Evolutionary conservation across 1,139 yeast species (phyloP), one percentile per base, ranked within the genome.

Genomic region (Kurtzmaniella quercitrusa): DNA sequence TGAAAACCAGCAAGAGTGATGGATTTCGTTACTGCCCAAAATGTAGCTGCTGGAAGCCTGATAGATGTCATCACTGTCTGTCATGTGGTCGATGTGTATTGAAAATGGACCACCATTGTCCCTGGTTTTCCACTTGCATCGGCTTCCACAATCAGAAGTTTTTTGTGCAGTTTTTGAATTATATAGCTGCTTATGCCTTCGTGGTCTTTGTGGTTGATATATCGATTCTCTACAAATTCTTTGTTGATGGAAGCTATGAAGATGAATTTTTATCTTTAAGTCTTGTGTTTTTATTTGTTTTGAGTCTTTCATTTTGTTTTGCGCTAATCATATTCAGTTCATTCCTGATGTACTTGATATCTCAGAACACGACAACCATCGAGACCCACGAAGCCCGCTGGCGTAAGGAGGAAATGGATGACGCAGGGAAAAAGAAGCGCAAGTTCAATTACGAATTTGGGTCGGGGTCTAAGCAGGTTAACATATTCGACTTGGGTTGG

Each of bases 31-130:
- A 50, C 36, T 49, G 45, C 20, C 38, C 40, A 4, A 86, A 83
- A 51, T 93, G 98, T 60, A 59, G 68, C 36, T 82, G 80, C 39
- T 89, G 96, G 95, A 93, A 93, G 58, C 98, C 98, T 0, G 98
- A 93, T 59, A 66, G 98, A 45, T 77, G 87, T 46, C 98, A 93
- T 59, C 98, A 93, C 61, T 93, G 98, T 47, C 82, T 87, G 0
- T 65, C 78, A 18, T 81, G 94, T 50, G 74, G 80, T 11, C 64
- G 63, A 42, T 93, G 98, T 61, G 74, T 87, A 1, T 68, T 93
- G 44, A 69, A 75, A 47, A 84, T 84, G 93, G 94, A 85, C 63
- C 98, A 93, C 57, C 95, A 87, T 63, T 93, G 98, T 59, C 98
- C 98, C 0, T 93, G 98, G 98, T 89, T 93, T 59, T 82, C 95